These are phyloP conservation scores for Castanea mollissima DNA, from an alignment of 306 rosid species.

Conservation along the genomic window DNA sequence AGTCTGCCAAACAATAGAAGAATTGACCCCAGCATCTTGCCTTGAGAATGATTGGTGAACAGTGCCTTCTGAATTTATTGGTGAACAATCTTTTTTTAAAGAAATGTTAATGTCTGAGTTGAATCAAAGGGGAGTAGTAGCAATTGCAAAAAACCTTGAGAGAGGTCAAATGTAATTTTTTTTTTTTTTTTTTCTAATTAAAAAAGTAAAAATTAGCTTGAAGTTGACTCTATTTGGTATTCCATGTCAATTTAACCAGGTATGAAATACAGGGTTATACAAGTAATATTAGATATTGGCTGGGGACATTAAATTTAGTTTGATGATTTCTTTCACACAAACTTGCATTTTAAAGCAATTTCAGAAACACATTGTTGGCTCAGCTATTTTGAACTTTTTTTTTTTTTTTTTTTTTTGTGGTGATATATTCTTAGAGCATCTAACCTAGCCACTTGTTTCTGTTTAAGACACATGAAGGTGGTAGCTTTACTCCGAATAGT, in stretches of 20 bases:
- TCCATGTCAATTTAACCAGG: not conserved
- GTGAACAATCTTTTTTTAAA: too few species aligned
- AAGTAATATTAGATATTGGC: not conserved
- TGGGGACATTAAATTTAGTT: not conserved
- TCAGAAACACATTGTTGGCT: not conserved
- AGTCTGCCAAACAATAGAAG: not conserved
- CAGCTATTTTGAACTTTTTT: not conserved
- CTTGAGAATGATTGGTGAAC: too few species aligned
- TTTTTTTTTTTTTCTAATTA: not conserved
- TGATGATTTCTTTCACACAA: not conserved
- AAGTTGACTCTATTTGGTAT: not conserved
- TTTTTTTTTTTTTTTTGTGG: constrained; percentile 9
- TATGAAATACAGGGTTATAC: too few species aligned
- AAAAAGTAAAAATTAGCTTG: not conserved
- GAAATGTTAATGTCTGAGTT: too few species aligned
- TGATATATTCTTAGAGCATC: constrained; percentile 10
- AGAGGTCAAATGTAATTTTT: too few species aligned
- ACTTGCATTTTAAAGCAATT: not conserved
- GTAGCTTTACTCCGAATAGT: constrained; percentile 32
- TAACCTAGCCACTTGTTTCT: constrained; percentile 13
- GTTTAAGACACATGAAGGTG: constrained; percentile 46
- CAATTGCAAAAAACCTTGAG: too few species aligned
- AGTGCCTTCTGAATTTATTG: too few species aligned
- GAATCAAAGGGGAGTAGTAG: too few species aligned
- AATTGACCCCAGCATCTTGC: not conserved